Base-by-base conservation (phyloP, 164 flowering plant genomes). In the Houttuynia cordata region DNA sequence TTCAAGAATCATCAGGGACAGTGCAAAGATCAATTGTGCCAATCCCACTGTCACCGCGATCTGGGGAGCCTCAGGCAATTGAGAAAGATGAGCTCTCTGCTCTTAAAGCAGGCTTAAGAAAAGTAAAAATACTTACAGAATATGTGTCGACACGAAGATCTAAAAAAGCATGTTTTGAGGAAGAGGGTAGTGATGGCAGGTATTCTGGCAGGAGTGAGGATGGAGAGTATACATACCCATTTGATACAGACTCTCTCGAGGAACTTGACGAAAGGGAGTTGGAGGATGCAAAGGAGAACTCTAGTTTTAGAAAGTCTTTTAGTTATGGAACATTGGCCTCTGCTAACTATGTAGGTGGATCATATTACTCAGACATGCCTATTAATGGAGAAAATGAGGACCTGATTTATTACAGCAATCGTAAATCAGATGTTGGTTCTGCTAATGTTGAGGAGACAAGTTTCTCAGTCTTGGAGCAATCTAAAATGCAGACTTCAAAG, bases 31-130 rank as follows among this genome's bases (percentile, higher is more conserved):
- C 86, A 61, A 57, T 79, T 25, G 74, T 74, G 54, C 84, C 94
- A 55, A 64, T 72, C 63, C 64, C 76, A 64, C 66, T 81, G 40
- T 79, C 89, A 4, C 75, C 82, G 1, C 77, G 21, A 23, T 30
- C 81, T 10, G 84, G 64, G 62, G 90, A 79, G 65, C 66, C 76
- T 60, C 57, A 64, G 21, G 37, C 85, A 3, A 10, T 71, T 8
- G 96, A 85, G 71, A 91, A 83, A 72, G 91, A 91, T 64, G 99
- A 94, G 65, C 74, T 88, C 67, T 91, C 99, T 71, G 95, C 96
- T 47, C 78, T 94, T 12, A 91, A 94, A 81, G 99, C 97, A 53
- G 86, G 99, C 61, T 77, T 94, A 14, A 82, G 88, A 60, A 94
- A 87, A 75, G 97, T 94, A 10, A 94, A 84, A 71, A 86, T 87